A percentile compares a stretch with the other conserved stretches of the same genome.
Evolutionary conservation across 192 early-diverging fungal genomes (phyloP).

Genomic region (Jimgerdemannia lactiflua): DNA sequence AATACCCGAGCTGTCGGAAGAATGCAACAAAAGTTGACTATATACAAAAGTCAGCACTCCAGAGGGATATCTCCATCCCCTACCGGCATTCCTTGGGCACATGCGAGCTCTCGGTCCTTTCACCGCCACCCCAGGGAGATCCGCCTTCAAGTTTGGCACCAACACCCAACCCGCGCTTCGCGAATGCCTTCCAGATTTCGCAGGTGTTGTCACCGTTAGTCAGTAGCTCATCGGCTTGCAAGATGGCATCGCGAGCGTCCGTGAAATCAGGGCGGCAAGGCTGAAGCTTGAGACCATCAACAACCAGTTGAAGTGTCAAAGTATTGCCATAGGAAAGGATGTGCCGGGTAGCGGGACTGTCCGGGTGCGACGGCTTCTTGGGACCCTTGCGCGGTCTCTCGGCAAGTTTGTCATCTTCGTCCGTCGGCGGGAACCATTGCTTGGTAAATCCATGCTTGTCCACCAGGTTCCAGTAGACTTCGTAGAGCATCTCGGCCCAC

Average conservation of each 20-base stretch:
- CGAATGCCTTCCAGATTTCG: constrained; percentile 74
- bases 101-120: constrained; percentile 50
- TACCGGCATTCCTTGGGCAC: constrained; percentile 33
- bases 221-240: constrained; percentile 60
- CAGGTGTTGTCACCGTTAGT: constrained; percentile 70
- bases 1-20: too few species aligned
- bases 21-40: too few species aligned
- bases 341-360: constrained; percentile 27
- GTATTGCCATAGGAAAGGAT: constrained; percentile 62
- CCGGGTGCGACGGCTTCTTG: constrained; percentile 15
- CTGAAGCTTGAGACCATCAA: constrained; percentile 76
- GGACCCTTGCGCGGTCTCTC: constrained; percentile 1
- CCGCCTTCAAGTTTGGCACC: constrained; percentile 62
- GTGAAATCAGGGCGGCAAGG: constrained; percentile 75
- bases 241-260: constrained; percentile 69
- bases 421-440: constrained; percentile 51
- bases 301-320: constrained; percentile 63
- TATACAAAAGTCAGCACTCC: too few species aligned
- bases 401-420: neutral
- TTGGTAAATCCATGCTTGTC: constrained; percentile 53
- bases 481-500: constrained; percentile 92
- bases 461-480: constrained; percentile 73
- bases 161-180: constrained; percentile 85
- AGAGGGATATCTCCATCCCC: neutral
- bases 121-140: constrained; percentile 56